These are phyloP conservation scores for Betula pendula DNA, from an alignment of 306 rosid genomes.

Conservation along the genomic window DNA sequence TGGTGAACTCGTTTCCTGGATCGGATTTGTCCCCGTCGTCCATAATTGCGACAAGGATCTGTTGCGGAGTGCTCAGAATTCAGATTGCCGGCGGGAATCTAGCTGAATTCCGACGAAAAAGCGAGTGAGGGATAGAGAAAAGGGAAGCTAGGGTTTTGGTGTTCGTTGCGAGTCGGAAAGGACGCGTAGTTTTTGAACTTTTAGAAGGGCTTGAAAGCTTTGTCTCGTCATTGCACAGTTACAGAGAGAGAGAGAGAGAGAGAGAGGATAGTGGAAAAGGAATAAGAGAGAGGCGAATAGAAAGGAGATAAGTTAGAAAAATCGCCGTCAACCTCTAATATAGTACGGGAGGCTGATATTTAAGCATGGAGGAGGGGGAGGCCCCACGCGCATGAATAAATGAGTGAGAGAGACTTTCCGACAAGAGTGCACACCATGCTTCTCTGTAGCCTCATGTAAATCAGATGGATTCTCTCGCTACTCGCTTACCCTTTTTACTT, in stretches of 20 bases:
- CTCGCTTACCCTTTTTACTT: too few species aligned
- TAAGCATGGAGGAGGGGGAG: conserved; percentile 32
- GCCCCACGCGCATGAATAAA: conserved; percentile 54
- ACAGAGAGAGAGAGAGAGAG: conserved; percentile 17
- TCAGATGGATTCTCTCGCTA: conserved; percentile 2
- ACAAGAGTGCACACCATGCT: conserved; percentile 24
- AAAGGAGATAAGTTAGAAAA: conserved; percentile 63
- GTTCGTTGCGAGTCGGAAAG: conserved; percentile 54
- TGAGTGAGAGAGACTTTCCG: conserved; percentile 27
- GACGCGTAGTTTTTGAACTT: conserved; percentile 65
- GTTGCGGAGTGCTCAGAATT: not conserved
- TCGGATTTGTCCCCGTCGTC: conserved; percentile 42
- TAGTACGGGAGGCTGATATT: conserved; percentile 53
- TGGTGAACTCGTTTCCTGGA: conserved; percentile 45
- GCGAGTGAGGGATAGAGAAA: conserved; percentile 8
- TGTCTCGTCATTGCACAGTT: conserved; percentile 60
- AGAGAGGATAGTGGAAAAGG: not conserved
- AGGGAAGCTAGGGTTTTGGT: conserved; percentile 56
- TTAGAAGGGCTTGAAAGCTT: conserved; percentile 51
- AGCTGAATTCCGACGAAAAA: conserved; percentile 27
- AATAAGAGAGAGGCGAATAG: conserved; percentile 5
- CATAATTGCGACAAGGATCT: conserved; percentile 20
- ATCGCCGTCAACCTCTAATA: conserved; percentile 46
- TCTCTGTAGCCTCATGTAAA: conserved; percentile 6
- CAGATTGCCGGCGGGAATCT: conserved; percentile 10